Percentiles rank a stretch among this genome's conserved stretches.
phyloP scores from a whole-genome alignment of 2,329 filamentous ascomycete species.

The Triangularia setosa region DNA sequence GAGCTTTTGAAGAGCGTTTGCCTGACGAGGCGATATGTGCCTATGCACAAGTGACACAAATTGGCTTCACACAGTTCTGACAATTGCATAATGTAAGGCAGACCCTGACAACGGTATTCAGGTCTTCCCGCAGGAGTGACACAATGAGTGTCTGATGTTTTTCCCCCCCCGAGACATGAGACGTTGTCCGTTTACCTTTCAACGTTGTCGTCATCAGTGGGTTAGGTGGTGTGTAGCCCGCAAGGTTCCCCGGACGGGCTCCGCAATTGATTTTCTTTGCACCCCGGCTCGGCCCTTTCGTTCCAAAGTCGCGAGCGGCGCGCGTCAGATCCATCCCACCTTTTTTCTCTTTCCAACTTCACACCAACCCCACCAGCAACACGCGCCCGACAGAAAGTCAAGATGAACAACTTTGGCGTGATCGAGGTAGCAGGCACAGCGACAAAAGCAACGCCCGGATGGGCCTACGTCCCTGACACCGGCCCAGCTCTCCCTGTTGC shows the following conservation, averaged over 20 bases:
- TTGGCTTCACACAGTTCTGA: too few species aligned
- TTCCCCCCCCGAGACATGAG: neutral
- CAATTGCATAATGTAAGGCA: neutral
- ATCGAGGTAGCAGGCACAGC: conserved; percentile 73
- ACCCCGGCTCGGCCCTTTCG: conserved; percentile 6
- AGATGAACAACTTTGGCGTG: conserved; percentile 69
- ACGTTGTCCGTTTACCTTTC: neutral
- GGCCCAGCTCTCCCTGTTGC: conserved; percentile 53
- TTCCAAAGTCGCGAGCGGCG: conserved; percentile 5
- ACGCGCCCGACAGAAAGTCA: conserved; percentile 11
- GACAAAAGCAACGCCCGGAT: conserved; percentile 72
- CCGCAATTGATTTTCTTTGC: neutral
- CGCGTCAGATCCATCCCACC: neutral
- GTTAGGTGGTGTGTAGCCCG: neutral
- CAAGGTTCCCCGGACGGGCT: neutral
- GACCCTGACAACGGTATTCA: neutral
- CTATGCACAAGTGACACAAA: neutral
- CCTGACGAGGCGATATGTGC: too few species aligned
- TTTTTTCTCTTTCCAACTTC: neutral
- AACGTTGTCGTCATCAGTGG: neutral
- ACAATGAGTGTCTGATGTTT: neutral
- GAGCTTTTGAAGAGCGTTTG: too few species aligned
- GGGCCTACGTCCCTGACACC: conserved; percentile 85
- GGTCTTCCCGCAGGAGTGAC: neutral
- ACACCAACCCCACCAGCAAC: conserved; percentile 1